Percentiles rank a stretch among this genome's conserved stretches.
phyloP scores from a whole-genome alignment of 768 basidiomycete species.

The Multifurca ochricompacta region DNA sequence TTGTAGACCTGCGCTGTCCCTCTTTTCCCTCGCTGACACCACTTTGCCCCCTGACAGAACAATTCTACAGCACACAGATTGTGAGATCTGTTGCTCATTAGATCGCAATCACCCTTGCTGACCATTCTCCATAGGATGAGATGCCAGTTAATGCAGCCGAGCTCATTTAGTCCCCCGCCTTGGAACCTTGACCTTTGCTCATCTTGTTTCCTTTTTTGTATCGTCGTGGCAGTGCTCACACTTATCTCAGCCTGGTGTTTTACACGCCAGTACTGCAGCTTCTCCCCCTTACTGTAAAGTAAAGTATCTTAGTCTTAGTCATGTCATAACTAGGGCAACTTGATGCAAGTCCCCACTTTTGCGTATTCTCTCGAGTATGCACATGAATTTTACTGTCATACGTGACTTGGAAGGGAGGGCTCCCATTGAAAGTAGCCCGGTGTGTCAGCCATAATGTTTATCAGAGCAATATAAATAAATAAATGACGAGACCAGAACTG shows the following conservation, averaged over 20 bases:
- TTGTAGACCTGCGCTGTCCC: conserved; percentile 25
- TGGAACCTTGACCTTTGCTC: not conserved
- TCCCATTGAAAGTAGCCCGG: not conserved
- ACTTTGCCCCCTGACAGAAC: conserved; percentile 43
- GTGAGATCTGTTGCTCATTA: conserved; percentile 35
- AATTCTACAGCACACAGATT: conserved; percentile 95
- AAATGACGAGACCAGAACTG: too few species aligned
- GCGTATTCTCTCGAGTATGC: not conserved
- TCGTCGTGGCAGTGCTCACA: conserved; percentile 6
- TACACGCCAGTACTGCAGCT: not conserved
- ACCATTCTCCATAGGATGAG: conserved; percentile 61
- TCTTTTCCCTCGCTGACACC: not conserved
- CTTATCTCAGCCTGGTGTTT: conserved; percentile 3
- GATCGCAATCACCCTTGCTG: conserved; percentile 20
- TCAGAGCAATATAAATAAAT: not conserved
- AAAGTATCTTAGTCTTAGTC: conserved; percentile 14
- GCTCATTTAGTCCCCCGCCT: conserved; percentile 56
- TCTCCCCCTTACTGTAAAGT: conserved; percentile 13
- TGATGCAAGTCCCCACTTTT: not conserved
- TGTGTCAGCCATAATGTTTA: not conserved
- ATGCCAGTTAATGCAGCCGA: conserved; percentile 99
- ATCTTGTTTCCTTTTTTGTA: conserved; percentile 5
- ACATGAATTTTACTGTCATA: not conserved
- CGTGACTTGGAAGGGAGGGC: not conserved
- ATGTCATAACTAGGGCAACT: conserved; percentile 1